A percentile compares a stretch with the other conserved stretches of the same genome.
phyloP scores from a whole-genome alignment of 768 basidiomycete genomes.

The Polyporus arcularius region DNA sequence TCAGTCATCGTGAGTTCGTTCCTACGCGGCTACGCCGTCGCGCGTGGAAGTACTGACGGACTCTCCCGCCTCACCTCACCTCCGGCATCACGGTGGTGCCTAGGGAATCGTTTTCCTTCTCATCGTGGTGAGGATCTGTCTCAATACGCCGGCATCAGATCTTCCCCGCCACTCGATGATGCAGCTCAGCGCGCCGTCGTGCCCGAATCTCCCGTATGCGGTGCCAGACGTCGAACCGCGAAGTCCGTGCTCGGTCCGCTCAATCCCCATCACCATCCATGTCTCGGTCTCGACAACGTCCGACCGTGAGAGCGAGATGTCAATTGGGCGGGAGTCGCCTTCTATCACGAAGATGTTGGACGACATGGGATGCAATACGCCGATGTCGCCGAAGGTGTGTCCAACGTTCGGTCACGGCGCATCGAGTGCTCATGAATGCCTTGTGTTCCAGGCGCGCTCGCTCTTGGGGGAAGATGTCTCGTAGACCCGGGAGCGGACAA shows the following conservation, averaged over 20 bases:
- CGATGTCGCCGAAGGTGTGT: too few relatives aligned
- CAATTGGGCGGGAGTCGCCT: not conserved
- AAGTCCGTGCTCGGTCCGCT: not conserved
- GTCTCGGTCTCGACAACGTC: constrained; percentile 16
- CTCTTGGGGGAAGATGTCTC: too few relatives aligned
- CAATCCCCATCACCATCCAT: constrained; percentile 9
- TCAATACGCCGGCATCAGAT: not conserved
- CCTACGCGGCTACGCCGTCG: not conserved
- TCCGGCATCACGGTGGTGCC: not conserved
- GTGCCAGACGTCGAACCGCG: not conserved
- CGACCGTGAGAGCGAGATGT: not conserved
- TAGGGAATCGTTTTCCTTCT: not conserved
- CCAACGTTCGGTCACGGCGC: too few relatives aligned
- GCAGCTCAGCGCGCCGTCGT: not conserved
- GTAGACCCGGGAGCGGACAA: too few relatives aligned
- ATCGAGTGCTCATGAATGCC: too few relatives aligned
- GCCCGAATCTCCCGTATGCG: not conserved
- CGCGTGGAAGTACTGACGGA: not conserved
- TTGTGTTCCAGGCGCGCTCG: too few relatives aligned
- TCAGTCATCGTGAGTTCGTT: not conserved
- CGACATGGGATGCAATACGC: not conserved
- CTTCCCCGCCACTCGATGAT: not conserved
- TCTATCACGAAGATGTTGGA: not conserved
- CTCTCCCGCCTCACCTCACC: not conserved
- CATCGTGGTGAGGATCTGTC: not conserved